Conservation (phyloP, 495 filamentous ascomycete genomes). For the Penicillium roqueforti region DNA sequence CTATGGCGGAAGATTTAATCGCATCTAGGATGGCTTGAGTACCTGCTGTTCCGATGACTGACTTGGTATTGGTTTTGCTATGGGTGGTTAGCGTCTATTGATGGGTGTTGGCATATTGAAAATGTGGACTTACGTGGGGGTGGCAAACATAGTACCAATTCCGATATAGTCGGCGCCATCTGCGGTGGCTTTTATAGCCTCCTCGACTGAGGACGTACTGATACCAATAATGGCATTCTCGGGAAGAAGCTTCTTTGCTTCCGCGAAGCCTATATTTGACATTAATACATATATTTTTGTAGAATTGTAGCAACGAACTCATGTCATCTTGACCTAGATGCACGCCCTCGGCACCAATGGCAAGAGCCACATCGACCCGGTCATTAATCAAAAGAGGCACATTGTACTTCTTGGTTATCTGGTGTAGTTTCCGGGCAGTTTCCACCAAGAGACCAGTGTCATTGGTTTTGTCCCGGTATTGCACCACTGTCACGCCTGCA, state of each 20-base stretch:
- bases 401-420: constrained; percentile 58
- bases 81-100: constrained; percentile 7
- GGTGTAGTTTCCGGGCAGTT: constrained; percentile 67
- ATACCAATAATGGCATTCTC: constrained; percentile 67
- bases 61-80: constrained; percentile 66
- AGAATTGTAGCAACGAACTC: constrained; percentile 44
- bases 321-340: constrained; percentile 96
- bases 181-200: constrained; percentile 62
- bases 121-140: constrained; percentile 60
- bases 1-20: constrained; percentile 46
- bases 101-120: not conserved
- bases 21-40: constrained; percentile 62
- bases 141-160: constrained; percentile 82
- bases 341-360: constrained; percentile 81
- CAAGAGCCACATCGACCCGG: constrained; percentile 86
- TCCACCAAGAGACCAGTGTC: constrained; percentile 68
- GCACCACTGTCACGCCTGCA: constrained; percentile 74
- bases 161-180: constrained; percentile 84
- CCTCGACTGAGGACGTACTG: constrained; percentile 61
- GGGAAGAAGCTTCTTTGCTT: constrained; percentile 70
- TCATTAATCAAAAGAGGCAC: constrained; percentile 94
- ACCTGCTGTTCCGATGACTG: constrained; percentile 77
- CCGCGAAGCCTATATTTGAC: constrained; percentile 31
- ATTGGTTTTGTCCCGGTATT: constrained; percentile 84
- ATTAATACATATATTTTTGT: not conserved